Conservation (phyloP, 768 basidiomycete genomes). For the Tricholoma flavovirens region DNA sequence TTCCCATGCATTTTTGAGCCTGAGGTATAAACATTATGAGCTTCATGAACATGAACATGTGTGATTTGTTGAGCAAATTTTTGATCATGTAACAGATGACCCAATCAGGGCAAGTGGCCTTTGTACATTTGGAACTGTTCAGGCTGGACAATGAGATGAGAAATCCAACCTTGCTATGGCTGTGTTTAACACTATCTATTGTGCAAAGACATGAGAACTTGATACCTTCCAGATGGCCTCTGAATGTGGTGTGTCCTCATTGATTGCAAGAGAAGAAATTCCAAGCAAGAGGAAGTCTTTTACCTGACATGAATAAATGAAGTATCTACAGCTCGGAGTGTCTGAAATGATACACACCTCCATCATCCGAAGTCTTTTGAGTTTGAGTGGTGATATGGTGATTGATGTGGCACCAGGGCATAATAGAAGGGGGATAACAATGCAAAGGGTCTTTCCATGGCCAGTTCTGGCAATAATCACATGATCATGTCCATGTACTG, state of each 20-base stretch:
- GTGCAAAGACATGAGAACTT: no score
- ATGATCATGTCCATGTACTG: background rate
- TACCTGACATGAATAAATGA: background rate
- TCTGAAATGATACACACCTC: no score
- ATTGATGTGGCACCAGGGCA: background rate
- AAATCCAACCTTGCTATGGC: background rate
- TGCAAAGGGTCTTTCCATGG: background rate
- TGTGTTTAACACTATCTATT: no score
- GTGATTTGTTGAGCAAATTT: background rate
- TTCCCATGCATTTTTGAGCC: background rate
- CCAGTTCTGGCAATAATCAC: background rate
- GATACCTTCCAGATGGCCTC: background rate
- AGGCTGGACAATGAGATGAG: background rate
- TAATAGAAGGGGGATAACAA: background rate
- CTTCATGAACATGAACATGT: background rate
- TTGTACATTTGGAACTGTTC: background rate
- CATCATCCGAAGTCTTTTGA: background rate
- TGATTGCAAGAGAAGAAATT: background rate
- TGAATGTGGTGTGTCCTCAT: background rate
- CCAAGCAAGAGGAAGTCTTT: background rate
- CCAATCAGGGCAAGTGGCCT: background rate
- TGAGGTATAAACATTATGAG: background rate
- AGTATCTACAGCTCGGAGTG: no score
- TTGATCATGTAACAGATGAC: background rate
- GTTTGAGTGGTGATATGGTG: background rate